Evolutionary conservation across 768 basidiomycete species (phyloP), one percentile per base, ranked within the genome.

Genomic region (Lactifluus piperatus): DNA sequence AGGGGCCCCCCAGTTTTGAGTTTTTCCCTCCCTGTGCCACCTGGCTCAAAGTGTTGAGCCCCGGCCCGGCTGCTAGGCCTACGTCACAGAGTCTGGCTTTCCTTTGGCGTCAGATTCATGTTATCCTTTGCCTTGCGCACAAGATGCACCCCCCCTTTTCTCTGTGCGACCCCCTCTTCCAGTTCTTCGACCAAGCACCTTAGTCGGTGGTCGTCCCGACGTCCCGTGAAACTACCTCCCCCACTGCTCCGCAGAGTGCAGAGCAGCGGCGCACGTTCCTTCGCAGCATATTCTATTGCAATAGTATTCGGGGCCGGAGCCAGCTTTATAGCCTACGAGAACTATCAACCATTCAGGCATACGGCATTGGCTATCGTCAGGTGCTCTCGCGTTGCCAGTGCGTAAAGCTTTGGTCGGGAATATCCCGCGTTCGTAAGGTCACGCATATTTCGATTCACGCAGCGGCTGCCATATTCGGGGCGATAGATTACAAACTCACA

Each of bases 341-440:
- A 81, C 32, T 80, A 76, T 60, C 79, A 87, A 55, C 84, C 91
- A 1, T 84, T 91, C 67, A 79, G 91, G 44, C 87, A 95, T 71
- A 74, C 81, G 2, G 70, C 80, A 6, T 76, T 95, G 52, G 93
- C 94, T 11, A 74, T 79, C 24, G 74, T 83, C 45, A 81, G 95
- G 57, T 94, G 93, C 69, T 85, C 86, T 3, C 79, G 90, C 51
- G 80, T 97, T 54, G 92, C 86, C 53, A 74, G 81, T 79, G 72
- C 72, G 72, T 76, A 16, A 63, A 69, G 70, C 29, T 20, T n/a
- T 43, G 20, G 39, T 30, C 1, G 24, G 30, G 13, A 36, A 30
- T 30, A 22, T 20, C 13, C 13, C 16, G n/a, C 26, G 52, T 36
- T 54, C 49, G 5, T 43, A 5, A 48, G 11, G 37, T 48, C 37